A percentile compares a stretch with the other conserved stretches of the same genome.
Evolutionary conservation across 1,284 basidiomycete species (phyloP).

Genomic region (Puccinia hordei): DNA sequence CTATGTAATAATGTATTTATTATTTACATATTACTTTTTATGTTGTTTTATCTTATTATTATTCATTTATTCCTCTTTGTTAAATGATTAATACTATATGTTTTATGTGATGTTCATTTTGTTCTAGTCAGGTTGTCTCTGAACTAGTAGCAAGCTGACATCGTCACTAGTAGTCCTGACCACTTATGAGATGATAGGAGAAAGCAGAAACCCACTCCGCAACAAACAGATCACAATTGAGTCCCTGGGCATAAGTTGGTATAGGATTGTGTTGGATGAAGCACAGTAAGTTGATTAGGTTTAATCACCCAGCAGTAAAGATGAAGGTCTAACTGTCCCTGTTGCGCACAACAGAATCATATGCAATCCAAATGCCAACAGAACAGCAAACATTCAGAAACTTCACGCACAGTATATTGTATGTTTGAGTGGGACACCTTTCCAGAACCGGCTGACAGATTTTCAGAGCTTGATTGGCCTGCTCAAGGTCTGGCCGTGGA

Average conservation of each 20-base stretch:
- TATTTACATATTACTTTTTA: no score
- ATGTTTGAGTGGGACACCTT: background rate
- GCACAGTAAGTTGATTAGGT: background rate
- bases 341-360: background rate
- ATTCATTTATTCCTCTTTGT: no score
- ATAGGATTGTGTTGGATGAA: constrained; percentile 1
- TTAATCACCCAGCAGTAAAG: background rate
- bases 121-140: no score
- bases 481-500: background rate
- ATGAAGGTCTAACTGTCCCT: no score
- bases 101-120: no score
- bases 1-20: no score
- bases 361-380: background rate
- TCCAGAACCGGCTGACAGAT: constrained; percentile 7
- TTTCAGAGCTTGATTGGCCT: constrained; percentile 1
- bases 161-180: background rate
- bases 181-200: background rate
- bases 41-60: no score
- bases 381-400: background rate
- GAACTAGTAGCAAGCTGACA: no score
- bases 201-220: background rate
- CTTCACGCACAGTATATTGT: background rate
- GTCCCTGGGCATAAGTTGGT: background rate
- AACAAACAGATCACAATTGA: background rate
- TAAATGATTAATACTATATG: no score